Conservation (phyloP, 371 early-diverging fungal genomes). For the Choanephora cucurbitarum region DNA sequence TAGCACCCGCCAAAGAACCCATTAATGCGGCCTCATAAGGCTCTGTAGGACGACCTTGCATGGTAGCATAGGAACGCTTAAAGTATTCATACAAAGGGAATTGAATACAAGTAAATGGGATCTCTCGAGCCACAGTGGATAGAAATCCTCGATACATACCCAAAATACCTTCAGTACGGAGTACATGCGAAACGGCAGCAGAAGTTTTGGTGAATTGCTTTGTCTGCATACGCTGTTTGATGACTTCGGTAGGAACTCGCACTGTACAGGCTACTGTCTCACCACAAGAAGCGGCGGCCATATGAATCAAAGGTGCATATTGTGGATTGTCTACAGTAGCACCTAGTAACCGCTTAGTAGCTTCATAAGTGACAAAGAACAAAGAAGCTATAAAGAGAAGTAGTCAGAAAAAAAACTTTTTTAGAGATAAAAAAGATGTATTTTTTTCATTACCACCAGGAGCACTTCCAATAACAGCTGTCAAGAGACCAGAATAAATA, state of each 20-base stretch:
- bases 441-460: conserved; percentile 72
- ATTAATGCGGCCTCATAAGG: conserved; percentile 87
- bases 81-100: conserved; percentile 94
- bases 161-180: conserved; percentile 70
- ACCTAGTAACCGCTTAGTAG: conserved; percentile 60
- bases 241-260: conserved; percentile 94
- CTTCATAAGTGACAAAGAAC: conserved; percentile 93
- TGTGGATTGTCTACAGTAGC: conserved; percentile 37
- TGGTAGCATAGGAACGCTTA: conserved; percentile 59
- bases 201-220: conserved; percentile 71
- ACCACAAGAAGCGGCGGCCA: conserved; percentile 89
- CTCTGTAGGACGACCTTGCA: conserved; percentile 53
- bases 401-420: background rate
- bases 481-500: conserved; percentile 88
- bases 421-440: background rate
- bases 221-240: conserved; percentile 95
- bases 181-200: conserved; percentile 62
- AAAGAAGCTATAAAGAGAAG: conserved; percentile 67
- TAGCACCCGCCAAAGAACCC: conserved; percentile 89
- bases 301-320: conserved; percentile 73
- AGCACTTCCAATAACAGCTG: conserved; percentile 93
- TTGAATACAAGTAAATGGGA: conserved; percentile 96
- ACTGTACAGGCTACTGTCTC: conserved; percentile 94
- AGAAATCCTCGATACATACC: conserved; percentile 94
- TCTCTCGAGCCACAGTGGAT: conserved; percentile 88